Percentiles rank a stretch among this genome's conserved stretches.
These are phyloP conservation scores for Firmiana major DNA, from an alignment of 345 rosid species.

Conservation along the genomic window DNA sequence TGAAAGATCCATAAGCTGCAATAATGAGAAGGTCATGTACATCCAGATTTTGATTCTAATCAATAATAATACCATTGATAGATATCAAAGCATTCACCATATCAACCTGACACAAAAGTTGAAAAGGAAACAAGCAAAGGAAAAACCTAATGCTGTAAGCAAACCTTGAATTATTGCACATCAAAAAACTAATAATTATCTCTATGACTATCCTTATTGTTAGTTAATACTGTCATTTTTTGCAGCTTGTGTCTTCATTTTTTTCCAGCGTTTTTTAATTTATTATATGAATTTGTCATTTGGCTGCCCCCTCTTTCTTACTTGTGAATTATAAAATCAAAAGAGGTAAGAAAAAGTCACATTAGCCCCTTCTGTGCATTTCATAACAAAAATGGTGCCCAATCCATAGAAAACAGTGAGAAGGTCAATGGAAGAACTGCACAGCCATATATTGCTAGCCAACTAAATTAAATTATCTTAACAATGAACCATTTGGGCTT, in stretches of 20 bases:
- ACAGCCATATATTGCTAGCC: background rate
- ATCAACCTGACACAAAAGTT: background rate
- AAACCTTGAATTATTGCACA: background rate
- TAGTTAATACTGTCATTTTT: background rate
- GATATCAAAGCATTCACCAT: background rate
- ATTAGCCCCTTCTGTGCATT: background rate
- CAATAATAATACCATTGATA: background rate
- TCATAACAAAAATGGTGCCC: background rate
- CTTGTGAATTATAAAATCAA: too few species aligned
- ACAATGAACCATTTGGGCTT: background rate
- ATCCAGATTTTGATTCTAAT: background rate
- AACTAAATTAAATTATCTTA: background rate
- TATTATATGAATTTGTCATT: background rate
- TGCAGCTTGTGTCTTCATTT: background rate
- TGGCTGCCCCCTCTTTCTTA: background rate
- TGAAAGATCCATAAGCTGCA: slow-evolving; percentile 55
- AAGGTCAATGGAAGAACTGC: background rate
- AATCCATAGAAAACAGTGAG: background rate
- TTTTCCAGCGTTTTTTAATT: background rate
- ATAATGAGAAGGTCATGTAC: background rate
- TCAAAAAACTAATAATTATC: background rate
- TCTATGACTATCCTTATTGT: background rate
- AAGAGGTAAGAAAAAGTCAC: background rate
- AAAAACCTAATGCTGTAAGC: background rate
- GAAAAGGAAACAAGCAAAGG: background rate